A percentile compares a stretch with the other conserved stretches of the same genome.
Conservation (phyloP, 345 rosid genomes). For the Eutrema japonicum region DNA sequence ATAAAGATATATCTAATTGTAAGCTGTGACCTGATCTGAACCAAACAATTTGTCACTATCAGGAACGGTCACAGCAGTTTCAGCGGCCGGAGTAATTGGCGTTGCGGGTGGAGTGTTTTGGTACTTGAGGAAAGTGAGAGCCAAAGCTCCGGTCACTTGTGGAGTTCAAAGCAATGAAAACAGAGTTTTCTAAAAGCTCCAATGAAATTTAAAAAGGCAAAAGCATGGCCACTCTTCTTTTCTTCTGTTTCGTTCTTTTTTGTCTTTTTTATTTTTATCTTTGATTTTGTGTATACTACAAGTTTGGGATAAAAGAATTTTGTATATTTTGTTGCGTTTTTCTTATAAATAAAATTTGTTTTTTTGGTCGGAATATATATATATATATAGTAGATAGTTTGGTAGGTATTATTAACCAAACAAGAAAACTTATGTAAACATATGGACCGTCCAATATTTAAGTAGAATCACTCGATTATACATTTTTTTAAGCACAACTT, state of each 20-base stretch:
- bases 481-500: too few relatives aligned
- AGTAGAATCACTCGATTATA: too few relatives aligned
- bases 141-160: constrained; percentile 80
- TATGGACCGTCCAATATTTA: too few relatives aligned
- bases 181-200: constrained; percentile 61
- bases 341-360: not conserved
- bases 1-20: not conserved
- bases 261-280: constrained; percentile 3
- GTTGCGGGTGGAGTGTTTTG: constrained; percentile 71
- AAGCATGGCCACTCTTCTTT: constrained; percentile 23
- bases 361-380: too few relatives aligned
- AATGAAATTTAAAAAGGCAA: not conserved
- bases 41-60: constrained; percentile 8
- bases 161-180: constrained; percentile 93
- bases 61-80: constrained; percentile 77
- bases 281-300: constrained; percentile 37
- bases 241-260: constrained; percentile 9
- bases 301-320: constrained; percentile 31
- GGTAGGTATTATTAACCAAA: not conserved
- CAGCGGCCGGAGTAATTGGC: constrained; percentile 76
- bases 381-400: not conserved
- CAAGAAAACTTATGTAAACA: not conserved
- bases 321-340: not conserved
- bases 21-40: constrained; percentile 11
- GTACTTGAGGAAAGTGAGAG: constrained; percentile 78